Base-by-base conservation (phyloP, 2,329 filamentous ascomycete species). In the Colletotrichum filicis region DNA sequence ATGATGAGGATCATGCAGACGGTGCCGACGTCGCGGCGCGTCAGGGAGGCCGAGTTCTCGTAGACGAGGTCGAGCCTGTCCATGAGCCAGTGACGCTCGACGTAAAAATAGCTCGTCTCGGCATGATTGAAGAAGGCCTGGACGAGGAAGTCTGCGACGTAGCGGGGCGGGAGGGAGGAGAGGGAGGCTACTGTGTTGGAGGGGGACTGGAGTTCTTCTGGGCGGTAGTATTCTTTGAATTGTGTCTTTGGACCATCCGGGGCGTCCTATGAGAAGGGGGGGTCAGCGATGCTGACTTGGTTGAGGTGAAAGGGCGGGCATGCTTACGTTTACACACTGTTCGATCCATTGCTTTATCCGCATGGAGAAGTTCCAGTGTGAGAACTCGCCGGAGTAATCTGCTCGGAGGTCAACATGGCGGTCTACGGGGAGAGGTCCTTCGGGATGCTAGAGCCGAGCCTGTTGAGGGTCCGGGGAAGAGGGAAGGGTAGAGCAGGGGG, bases 281-380 rank as follows among this genome's bases (percentile, higher is more conserved):
- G 30, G 30, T 35, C 32, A 35, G 32, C 32, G 32, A 35, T 35
- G 32, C 32, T 1, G 32, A 5, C 11, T 35, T 35, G 32, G 32
- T 12, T 12, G 11, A 16, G 7, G 26, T 28, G 46, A 26, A 57
- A 49, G 8, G 9, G 46, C 8, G 52, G 12, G 58, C 52, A 22
- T 16, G 59, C 75, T 73, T 78, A 79, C 80, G 71, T 76, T 79
- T 71, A 80, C 80, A 70, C 81, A 83, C 62, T 84, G 80, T 66
- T 87, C 83, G n/a, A 87, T 84, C 77, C 84, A 85, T n/a, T 85
- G 82, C 74, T 87, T 87, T 74, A 87, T 83, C 53, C 84, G 79
- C 85, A 86, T 87, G 53, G 86, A 87, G 75, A 88, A 88, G 74
- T 87, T 87, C 85, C 86, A 87, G 68, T 88, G 86, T 1, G 86